Evolutionary conservation across 1,284 basidiomycete species (phyloP).

Genomic region (Ganoderma lingzhi): DNA sequence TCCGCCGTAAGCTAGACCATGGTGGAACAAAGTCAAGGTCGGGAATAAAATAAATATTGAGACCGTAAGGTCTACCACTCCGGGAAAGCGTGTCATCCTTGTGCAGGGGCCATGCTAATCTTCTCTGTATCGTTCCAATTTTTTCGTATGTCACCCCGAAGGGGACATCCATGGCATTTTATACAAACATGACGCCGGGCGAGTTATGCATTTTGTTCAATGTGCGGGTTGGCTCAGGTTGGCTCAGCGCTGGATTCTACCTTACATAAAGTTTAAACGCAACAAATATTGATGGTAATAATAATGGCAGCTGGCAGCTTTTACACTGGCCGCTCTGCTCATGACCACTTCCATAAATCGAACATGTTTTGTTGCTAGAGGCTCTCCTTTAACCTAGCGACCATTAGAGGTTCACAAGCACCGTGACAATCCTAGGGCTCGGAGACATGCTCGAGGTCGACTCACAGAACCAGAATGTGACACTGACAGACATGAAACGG

Average conservation of each 20-base stretch:
- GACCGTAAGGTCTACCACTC: conserved; percentile 25
- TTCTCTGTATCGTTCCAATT: conserved; percentile 23
- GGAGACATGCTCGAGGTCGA: too few relatives aligned
- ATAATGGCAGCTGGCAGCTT: too few relatives aligned
- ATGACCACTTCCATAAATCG: neutral
- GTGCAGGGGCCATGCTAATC: conserved; percentile 26
- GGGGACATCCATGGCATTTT: neutral
- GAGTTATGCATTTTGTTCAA: conserved; percentile 11
- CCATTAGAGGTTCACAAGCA: too few relatives aligned
- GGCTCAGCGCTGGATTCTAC: neutral
- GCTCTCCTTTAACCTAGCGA: neutral
- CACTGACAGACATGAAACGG: conserved; percentile 23
- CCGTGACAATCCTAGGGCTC: too few relatives aligned
- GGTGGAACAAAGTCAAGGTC: neutral
- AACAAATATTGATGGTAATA: too few relatives aligned
- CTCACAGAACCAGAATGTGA: conserved; percentile 18
- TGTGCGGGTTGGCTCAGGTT: conserved; percentile 11
- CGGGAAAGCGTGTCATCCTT: conserved; percentile 26
- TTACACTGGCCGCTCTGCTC: neutral
- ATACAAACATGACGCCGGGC: too few relatives aligned
- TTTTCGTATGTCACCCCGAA: conserved; percentile 8
- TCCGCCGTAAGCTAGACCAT: too few relatives aligned
- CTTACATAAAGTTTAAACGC: too few relatives aligned
- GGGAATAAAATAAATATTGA: conserved; percentile 21
- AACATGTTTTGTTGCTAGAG: neutral